Evolutionary conservation across 2,329 filamentous ascomycete species (phyloP).

Genomic region (Colletotrichum ledebouriae): DNA sequence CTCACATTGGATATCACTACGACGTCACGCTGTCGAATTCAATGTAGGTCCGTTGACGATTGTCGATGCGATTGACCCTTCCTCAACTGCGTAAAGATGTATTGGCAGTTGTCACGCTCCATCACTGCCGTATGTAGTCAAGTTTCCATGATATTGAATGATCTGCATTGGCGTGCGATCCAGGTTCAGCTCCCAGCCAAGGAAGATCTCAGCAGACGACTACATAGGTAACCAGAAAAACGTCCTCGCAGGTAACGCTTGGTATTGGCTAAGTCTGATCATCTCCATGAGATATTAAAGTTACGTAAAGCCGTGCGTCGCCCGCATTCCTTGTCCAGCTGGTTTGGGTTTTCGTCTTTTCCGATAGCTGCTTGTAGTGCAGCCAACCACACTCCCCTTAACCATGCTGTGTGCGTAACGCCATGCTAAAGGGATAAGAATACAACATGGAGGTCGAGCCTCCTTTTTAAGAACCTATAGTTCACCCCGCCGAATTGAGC

Average conservation of each 20-base stretch:
- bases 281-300: slow-evolving; percentile 23
- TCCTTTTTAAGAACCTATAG: slow-evolving; percentile 1
- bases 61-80: no score
- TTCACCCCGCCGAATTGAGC: background rate
- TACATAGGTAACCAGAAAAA: background rate
- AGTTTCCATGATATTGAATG: no score
- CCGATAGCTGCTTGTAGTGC: slow-evolving; percentile 8
- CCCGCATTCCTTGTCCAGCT: slow-evolving; percentile 25
- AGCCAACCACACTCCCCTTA: slow-evolving; percentile 21
- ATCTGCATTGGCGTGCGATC: no score
- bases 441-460: slow-evolving; percentile 42
- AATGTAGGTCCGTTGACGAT: no score
- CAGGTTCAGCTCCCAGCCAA: no score
- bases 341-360: slow-evolving; percentile 9
- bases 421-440: slow-evolving; percentile 52
- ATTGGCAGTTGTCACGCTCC: no score
- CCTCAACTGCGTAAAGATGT: no score
- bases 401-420: slow-evolving; percentile 46
- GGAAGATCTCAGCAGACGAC: no score
- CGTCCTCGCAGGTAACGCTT: slow-evolving; percentile 5
- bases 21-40: no score
- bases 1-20: no score
- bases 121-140: no score
- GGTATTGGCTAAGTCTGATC: slow-evolving; percentile 16
- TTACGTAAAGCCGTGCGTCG: slow-evolving; percentile 5